Evolutionary conservation across 108 stramenopile species (phyloP), one percentile per base, ranked within the genome.

Genomic region (Cylindrotheca closterium): DNA sequence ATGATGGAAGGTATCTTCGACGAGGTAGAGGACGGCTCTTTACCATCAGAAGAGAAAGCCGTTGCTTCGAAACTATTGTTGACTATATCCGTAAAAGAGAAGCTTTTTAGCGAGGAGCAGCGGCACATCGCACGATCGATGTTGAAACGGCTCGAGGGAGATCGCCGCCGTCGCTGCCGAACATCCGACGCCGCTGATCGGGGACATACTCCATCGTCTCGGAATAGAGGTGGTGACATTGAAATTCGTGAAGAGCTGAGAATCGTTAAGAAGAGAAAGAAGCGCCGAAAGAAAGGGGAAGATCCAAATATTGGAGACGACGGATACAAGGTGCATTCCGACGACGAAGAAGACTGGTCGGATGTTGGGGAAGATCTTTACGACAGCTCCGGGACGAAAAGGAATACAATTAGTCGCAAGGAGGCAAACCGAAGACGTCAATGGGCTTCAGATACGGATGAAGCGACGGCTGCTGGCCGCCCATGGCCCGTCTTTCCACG

Each of bases 1-100:
- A 83, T 93, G 70, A 93, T 93, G 89, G 84, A 88, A 58, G 84
- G 82, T 21, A 78, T 93, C 37, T 84, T 93, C 27, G 92, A 93
- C 30, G 86, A 89, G 63, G 78, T 60, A 25, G 87, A 83, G 30
- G 87, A 85, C 27, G 91, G 87, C 58, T 58, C 72, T 29, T 60
- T 95, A 2, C 70, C 76, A 25, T 26, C 63, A 26, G 68, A 75
- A 31, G 94, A 95, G 26, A 92, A 91, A 62, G 66, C 69, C 18
- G 71, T 66, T 10, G 84, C 83, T 54, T 83, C 85, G 58, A 88
- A 89, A 55, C 78, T 95, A 12, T 68, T 95, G 25, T 81, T 95
- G 3, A 87, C 80, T 1, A 83, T 92, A 47, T 85, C 86, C 18
- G 76, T 87, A 12, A 92, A 95, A 56, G 73, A 89, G 31, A 88